These are phyloP conservation scores for Penicillium sp. DNA, from an alignment of 2,329 filamentous ascomycete species.

Conservation along the genomic window DNA sequence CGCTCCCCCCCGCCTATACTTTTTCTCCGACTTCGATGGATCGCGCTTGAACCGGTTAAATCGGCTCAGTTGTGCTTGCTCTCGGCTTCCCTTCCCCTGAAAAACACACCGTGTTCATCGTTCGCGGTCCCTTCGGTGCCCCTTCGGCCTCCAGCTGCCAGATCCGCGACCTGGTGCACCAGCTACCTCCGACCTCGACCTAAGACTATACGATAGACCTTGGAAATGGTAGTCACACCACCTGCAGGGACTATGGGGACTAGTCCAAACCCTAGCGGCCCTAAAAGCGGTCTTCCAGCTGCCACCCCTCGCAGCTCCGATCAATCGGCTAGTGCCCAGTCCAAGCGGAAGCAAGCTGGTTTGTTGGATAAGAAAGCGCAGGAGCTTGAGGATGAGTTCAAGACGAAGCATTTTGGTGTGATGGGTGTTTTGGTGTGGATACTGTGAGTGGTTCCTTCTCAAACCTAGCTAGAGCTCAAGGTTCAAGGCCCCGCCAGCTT, in stretches of 20 bases:
- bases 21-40: conserved; percentile 9
- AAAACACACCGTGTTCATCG: neutral
- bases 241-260: conserved; percentile 3
- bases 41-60: conserved; percentile 14
- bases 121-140: neutral
- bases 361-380: conserved; percentile 30
- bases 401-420: conserved; percentile 38
- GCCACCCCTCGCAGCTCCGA: conserved; percentile 3
- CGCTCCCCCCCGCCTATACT: neutral
- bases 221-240: conserved; percentile 7
- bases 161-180: conserved; percentile 5
- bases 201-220: neutral
- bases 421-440: conserved; percentile 43
- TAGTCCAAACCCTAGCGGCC: neutral
- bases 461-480: neutral
- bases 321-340: neutral
- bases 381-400: conserved; percentile 40
- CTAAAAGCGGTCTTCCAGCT: neutral
- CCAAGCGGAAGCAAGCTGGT: conserved; percentile 26
- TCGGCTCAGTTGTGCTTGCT: conserved; percentile 16
- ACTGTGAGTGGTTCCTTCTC: conserved; percentile 34
- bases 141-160: neutral
- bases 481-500: neutral
- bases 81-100: conserved; percentile 21
- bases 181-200: neutral